Evolutionary conservation across 495 filamentous ascomycete genomes (phyloP).

Genomic region (Delitschia confertaspora): DNA sequence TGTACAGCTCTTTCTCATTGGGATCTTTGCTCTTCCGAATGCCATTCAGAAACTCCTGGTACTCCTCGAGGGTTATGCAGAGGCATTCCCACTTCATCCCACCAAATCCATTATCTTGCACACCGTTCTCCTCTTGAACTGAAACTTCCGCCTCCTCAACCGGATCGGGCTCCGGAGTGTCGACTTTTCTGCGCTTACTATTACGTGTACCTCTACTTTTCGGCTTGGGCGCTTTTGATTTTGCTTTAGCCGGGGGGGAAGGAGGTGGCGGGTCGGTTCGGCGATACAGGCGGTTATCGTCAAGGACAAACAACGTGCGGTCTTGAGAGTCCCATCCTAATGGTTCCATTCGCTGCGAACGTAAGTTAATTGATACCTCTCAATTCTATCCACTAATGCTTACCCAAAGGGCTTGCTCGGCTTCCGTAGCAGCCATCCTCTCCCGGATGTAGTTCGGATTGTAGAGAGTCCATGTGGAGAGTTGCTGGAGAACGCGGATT

Average conservation of each 20-base stretch:
- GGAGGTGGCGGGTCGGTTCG: constrained; percentile 56
- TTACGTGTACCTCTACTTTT: constrained; percentile 55
- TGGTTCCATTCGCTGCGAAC: constrained; percentile 72
- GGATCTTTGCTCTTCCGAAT: constrained; percentile 65
- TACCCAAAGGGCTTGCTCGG: constrained; percentile 79
- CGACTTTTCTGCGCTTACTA: constrained; percentile 63
- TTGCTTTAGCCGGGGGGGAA: constrained; percentile 52
- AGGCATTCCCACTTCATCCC: constrained; percentile 85
- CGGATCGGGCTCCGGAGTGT: constrained; percentile 42
- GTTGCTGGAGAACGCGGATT: constrained; percentile 80
- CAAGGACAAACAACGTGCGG: constrained; percentile 78
- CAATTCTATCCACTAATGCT: constrained; percentile 26
- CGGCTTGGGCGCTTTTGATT: constrained; percentile 53
- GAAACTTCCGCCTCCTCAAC: constrained; percentile 49
- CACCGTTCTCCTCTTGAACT: constrained; percentile 39
- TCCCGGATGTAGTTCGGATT: constrained; percentile 79
- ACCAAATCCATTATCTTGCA: constrained; percentile 53
- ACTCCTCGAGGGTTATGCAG: constrained; percentile 68
- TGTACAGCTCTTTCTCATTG: constrained; percentile 70
- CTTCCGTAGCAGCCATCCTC: constrained; percentile 73
- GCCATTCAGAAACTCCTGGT: constrained; percentile 58
- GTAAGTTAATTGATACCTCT: neutral
- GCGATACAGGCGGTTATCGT: constrained; percentile 89
- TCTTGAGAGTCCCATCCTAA: constrained; percentile 81
- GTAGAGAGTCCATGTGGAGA: constrained; percentile 83